Evolutionary conservation across 1,284 basidiomycete species (phyloP), one percentile per base, ranked within the genome.

Genomic region (Vanrija sp.): DNA sequence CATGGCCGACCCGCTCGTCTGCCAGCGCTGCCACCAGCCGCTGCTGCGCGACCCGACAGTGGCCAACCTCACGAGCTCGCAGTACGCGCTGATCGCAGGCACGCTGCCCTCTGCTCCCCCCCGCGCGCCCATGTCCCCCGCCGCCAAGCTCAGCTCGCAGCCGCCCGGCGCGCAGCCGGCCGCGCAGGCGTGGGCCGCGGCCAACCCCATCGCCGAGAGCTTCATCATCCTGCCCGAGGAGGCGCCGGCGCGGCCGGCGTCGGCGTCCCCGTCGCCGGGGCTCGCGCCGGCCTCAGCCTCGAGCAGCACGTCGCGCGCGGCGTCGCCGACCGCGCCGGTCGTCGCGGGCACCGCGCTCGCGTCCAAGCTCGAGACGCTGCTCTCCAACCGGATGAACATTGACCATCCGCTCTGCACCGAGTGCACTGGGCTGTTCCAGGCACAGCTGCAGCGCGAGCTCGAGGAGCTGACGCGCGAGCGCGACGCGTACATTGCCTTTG

Each of bases 361-460:
- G 0, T 54, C 63, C 10, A 67, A 69, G 38, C 80, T 95, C 31
- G 88, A 93, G 69, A 84, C 86, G 65, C 76, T 93, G 41, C 79
- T 94, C 23, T 88, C 88, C 4, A 83, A 84, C 47, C 80, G 85
- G 41, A 88, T 89, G 45, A 87, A 89, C 41, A 83, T 96, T 48
- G 90, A 95, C 72, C 95, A 98, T 73, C 96, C 96, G 3, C 81
- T 99, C 10, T 99, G 96, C 71, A 84, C 87, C 1, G 92, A 96
- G 67, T 99, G 96, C 73, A 91, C 93, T 3, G 85, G 89, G 65
- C 82, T 87, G 49, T 77, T 97, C 42, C 82, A 95, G 42, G 80
- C 81, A 4, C 83, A 84, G 27, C 83, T 98, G 49, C 85, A 88
- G 64, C 82, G 83, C 41, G 86, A 93, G 68, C 81, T 97, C 12